A percentile compares a stretch with the other conserved stretches of the same genome.
Evolutionary conservation across 2,329 filamentous ascomycete genomes (phyloP).

Genomic region (Grosmannia serpens): DNA sequence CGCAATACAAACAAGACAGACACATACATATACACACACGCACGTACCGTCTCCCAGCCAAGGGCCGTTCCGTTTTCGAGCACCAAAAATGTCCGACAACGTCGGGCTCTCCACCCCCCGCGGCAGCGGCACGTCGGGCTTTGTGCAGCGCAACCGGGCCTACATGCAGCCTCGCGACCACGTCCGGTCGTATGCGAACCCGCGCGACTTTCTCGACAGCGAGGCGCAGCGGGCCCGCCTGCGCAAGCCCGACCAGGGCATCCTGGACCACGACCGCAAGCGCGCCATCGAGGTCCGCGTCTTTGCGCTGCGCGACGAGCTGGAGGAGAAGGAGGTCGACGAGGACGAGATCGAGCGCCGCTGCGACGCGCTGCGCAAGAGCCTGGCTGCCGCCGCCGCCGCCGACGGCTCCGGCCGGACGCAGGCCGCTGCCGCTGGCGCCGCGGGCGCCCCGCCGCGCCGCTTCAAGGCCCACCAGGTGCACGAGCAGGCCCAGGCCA

Average conservation of each 20-base stretch:
- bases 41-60: neutral
- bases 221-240: slow-evolving; percentile 59
- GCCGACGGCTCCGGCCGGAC: no score
- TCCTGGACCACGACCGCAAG: slow-evolving; percentile 87
- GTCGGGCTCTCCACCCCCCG: slow-evolving; percentile 91
- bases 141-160: slow-evolving; percentile 92
- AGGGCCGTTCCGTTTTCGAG: no score
- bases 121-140: slow-evolving; percentile 91
- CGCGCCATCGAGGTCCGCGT: slow-evolving; percentile 88
- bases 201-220: slow-evolving; percentile 67
- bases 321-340: slow-evolving; percentile 82
- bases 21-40: neutral
- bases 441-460: slow-evolving; percentile 18
- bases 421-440: slow-evolving; percentile 17
- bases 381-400: slow-evolving; percentile 45
- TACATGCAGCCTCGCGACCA: slow-evolving; percentile 77
- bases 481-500: slow-evolving; percentile 90
- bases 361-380: slow-evolving; percentile 54
- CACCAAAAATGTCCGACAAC: slow-evolving; percentile 77
- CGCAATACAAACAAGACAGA: neutral
- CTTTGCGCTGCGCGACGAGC: slow-evolving; percentile 73
- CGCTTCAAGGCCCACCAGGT: slow-evolving; percentile 85
- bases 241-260: slow-evolving; percentile 80
- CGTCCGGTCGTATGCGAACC: slow-evolving; percentile 53
- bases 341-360: slow-evolving; percentile 81